phyloP scores from a whole-genome alignment of 1,139 yeast species.

The Oligophagozyma castellii region DNA sequence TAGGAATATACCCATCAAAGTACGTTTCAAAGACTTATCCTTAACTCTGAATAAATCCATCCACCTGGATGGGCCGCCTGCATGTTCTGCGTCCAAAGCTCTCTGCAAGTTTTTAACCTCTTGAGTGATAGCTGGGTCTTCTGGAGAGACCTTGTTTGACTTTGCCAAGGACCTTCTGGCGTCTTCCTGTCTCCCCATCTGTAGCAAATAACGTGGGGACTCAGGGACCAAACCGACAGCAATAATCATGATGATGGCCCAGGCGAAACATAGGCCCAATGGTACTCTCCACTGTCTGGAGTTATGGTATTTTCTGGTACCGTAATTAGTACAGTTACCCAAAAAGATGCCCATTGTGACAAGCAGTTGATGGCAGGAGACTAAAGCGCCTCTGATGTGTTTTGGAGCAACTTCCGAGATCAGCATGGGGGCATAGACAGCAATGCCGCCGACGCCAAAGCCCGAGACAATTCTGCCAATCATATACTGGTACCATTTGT shows the following conservation, averaged over 20 bases:
- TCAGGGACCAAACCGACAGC: constrained; percentile 63
- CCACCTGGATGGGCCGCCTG: constrained; percentile 25
- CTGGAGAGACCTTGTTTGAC: constrained; percentile 31
- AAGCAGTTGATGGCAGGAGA: constrained; percentile 47
- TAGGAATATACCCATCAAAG: constrained; percentile 45
- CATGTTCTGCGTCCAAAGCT: constrained; percentile 36
- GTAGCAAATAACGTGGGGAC: constrained; percentile 56
- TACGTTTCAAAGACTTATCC: constrained; percentile 39
- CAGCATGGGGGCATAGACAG: constrained; percentile 47
- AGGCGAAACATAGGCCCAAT: constrained; percentile 34
- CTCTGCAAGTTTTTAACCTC: constrained; percentile 48
- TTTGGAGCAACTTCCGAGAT: constrained; percentile 52
- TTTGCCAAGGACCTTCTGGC: constrained; percentile 38
- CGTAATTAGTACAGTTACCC: constrained; percentile 48
- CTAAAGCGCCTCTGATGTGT: constrained; percentile 51
- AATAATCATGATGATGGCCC: constrained; percentile 27
- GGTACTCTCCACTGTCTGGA: constrained; percentile 50
- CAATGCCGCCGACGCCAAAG: constrained; percentile 46
- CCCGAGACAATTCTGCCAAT: constrained; percentile 26
- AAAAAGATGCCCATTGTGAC: constrained; percentile 46
- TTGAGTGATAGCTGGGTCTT: constrained; percentile 32
- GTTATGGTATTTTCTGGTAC: constrained; percentile 31
- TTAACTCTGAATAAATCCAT: constrained; percentile 22
- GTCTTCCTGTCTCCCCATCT: constrained; percentile 35
- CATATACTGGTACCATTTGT: constrained; percentile 4